phyloP scores from a whole-genome alignment of 2,329 filamentous ascomycete species.

The Xylariaceae sp. region DNA sequence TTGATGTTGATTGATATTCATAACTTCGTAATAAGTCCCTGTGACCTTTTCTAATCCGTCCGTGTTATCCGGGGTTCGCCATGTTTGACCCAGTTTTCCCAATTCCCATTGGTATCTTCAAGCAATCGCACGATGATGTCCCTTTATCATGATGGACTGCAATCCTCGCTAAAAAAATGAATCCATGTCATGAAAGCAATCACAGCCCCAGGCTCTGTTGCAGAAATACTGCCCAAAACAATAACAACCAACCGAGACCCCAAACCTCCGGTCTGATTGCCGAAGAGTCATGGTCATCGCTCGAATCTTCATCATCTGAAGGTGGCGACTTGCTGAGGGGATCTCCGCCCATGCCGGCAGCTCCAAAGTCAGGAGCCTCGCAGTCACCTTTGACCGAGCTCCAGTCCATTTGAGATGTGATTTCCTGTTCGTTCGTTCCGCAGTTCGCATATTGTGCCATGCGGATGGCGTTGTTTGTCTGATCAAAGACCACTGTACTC shows the following conservation, averaged over 20 bases:
- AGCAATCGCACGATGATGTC: too few relatives aligned
- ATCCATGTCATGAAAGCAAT: not conserved
- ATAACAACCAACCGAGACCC: not conserved
- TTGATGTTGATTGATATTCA: too few relatives aligned
- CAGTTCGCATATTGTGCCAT: constrained; percentile 49
- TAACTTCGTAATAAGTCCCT: too few relatives aligned
- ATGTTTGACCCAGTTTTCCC: too few relatives aligned
- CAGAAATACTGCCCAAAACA: not conserved
- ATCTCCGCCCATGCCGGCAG: not conserved
- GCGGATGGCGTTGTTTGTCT: constrained; percentile 44
- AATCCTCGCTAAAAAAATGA: not conserved
- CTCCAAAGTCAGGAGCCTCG: constrained; percentile 17
- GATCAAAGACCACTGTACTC: constrained; percentile 45
- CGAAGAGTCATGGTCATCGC: not conserved
- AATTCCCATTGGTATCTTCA: too few relatives aligned
- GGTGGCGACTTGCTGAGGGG: not conserved
- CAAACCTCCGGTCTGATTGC: not conserved
- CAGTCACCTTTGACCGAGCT: constrained; percentile 27
- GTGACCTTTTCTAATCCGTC: too few relatives aligned
- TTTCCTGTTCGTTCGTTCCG: constrained; percentile 41
- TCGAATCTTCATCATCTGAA: not conserved
- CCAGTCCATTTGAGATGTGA: constrained; percentile 31
- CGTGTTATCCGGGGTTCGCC: too few relatives aligned
- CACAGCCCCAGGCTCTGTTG: not conserved
- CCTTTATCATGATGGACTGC: too few relatives aligned